These are phyloP conservation scores for Nitzschia sp. DNA, from an alignment of 108 stramenopile genomes.

Conservation along the genomic window DNA sequence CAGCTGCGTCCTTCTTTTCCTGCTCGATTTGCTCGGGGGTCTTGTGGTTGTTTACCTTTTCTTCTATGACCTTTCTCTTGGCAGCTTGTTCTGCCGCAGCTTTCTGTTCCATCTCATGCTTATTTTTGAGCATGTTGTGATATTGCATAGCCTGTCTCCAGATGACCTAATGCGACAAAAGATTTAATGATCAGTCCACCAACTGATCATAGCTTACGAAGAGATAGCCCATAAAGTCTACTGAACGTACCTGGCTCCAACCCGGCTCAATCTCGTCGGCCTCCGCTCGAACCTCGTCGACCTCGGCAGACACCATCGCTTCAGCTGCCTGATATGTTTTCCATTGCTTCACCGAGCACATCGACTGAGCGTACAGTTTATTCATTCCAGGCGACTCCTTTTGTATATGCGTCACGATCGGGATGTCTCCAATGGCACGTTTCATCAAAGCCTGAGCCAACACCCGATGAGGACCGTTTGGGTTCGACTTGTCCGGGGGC, in stretches of 20 bases:
- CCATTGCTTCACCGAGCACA: conserved; percentile 93
- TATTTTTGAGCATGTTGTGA: conserved; percentile 86
- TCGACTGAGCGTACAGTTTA: conserved; percentile 85
- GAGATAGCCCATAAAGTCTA: background rate
- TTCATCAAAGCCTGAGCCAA: conserved; percentile 92
- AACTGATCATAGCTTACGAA: background rate
- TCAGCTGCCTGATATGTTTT: conserved; percentile 84
- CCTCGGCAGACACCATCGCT: conserved; percentile 80
- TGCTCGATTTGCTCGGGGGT: conserved; percentile 41
- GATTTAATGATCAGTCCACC: conserved; percentile 10
- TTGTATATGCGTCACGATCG: conserved; percentile 88
- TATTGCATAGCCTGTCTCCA: conserved; percentile 95
- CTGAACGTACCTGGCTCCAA: conserved; percentile 71
- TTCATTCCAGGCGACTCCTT: conserved; percentile 91
- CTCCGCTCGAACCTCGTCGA: conserved; percentile 90
- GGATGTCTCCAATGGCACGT: conserved; percentile 89
- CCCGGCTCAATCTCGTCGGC: conserved; percentile 92
- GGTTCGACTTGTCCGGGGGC: conserved; percentile 15
- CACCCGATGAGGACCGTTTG: conserved; percentile 55
- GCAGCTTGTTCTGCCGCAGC: conserved; percentile 52
- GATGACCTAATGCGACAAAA: conserved; percentile 49
- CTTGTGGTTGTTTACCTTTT: conserved; percentile 47
- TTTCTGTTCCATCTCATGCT: conserved; percentile 72
- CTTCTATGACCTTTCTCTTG: conserved; percentile 53
- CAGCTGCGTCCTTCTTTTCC: conserved; percentile 51